Conservation (phyloP, 768 basidiomycete species). For the Tulasnella sp. region DNA sequence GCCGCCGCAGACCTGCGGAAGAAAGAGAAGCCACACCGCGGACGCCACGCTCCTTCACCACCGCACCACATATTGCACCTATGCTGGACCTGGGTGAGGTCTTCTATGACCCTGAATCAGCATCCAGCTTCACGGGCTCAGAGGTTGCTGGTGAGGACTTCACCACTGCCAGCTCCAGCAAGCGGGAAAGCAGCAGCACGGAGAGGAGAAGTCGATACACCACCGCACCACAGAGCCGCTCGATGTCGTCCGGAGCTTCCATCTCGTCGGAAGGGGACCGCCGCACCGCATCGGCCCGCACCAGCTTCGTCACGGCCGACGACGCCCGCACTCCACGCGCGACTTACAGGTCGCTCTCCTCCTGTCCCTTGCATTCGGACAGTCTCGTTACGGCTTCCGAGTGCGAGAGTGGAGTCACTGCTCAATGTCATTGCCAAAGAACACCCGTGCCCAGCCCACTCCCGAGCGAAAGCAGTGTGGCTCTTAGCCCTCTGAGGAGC, state of each 20-base stretch:
- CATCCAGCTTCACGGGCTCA: background rate
- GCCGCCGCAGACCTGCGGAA: no score
- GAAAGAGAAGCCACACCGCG: no score
- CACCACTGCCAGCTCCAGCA: constrained; percentile 18
- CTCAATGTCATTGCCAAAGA: background rate
- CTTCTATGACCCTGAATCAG: background rate
- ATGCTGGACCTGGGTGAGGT: background rate
- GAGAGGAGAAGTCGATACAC: background rate
- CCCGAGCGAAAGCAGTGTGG: background rate
- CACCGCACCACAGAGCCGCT: no score
- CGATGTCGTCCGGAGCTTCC: no score
- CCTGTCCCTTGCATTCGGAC: constrained; percentile 25
- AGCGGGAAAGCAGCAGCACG: constrained; percentile 11
- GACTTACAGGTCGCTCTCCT: constrained; percentile 16
- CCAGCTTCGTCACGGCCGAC: constrained; percentile 29
- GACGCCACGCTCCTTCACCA: no score
- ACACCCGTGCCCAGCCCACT: constrained; percentile 4
- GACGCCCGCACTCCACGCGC: background rate
- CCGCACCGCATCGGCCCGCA: constrained; percentile 19
- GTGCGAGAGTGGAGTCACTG: constrained; percentile 11
- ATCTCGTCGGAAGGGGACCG: no score
- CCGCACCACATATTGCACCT: background rate
- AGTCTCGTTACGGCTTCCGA: constrained; percentile 19
- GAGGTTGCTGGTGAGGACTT: background rate
- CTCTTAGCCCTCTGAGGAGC: background rate